Conservation (phyloP, 139 green algal species). For the Haematococcus lacustris region DNA sequence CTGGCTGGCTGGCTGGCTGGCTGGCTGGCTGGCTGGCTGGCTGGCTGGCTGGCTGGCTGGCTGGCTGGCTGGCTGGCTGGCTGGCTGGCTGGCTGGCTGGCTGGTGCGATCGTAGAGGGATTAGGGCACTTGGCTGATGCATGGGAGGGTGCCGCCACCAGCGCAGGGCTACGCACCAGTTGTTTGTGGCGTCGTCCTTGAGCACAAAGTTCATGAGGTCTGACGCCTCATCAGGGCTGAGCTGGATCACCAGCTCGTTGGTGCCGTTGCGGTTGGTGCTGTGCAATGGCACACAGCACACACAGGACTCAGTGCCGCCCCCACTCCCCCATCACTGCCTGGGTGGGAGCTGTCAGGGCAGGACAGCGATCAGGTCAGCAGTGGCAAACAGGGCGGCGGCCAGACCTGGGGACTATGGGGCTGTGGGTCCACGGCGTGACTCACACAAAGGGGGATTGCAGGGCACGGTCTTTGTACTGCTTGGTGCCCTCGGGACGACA, state of each 20-base stretch:
- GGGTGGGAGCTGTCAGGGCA: background rate
- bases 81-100: too few relatives aligned
- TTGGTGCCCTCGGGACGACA: slow-evolving; percentile 70
- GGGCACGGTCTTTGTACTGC: slow-evolving; percentile 89
- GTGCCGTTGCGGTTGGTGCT: background rate
- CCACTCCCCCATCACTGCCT: too few relatives aligned
- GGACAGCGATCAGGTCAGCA: background rate
- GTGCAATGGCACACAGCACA: too few relatives aligned
- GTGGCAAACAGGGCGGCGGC: background rate
- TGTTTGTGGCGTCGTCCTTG: slow-evolving; percentile 80
- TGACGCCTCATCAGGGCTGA: slow-evolving; percentile 61
- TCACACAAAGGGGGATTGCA: slow-evolving; percentile 84
- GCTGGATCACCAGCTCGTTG: slow-evolving; percentile 38
- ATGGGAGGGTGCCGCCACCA: too few relatives aligned
- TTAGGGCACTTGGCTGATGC: too few relatives aligned
- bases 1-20: too few relatives aligned
- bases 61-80: too few relatives aligned
- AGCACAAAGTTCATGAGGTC: slow-evolving; percentile 90
- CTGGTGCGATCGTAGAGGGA: too few relatives aligned
- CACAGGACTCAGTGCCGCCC: too few relatives aligned
- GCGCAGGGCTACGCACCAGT: too few relatives aligned
- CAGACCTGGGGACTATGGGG: background rate
- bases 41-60: too few relatives aligned
- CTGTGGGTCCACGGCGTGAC: background rate
- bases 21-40: too few relatives aligned